phyloP scores from a whole-genome alignment of 179 eudicot genomes.

The Beta corolliflora region DNA sequence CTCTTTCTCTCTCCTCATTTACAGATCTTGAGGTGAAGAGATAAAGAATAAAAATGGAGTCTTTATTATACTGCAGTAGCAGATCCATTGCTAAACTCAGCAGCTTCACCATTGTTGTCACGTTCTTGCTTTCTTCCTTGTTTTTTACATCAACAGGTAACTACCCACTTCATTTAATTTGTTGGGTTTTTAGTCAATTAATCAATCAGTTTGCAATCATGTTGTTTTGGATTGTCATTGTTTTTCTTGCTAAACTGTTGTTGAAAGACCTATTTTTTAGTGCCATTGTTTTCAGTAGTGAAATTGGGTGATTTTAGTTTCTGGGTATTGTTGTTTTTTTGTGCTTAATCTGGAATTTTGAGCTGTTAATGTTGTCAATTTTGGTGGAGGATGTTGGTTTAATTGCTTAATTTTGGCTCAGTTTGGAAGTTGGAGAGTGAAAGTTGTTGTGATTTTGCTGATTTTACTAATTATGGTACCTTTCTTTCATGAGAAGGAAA shows the following conservation, averaged over 20 bases:
- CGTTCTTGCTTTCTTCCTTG: constrained; percentile 31
- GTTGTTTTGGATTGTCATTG: not conserved
- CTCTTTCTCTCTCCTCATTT: constrained; percentile 14
- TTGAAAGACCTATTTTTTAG: too few relatives aligned
- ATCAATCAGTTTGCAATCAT: not conserved
- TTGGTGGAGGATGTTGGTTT: constrained; percentile 2
- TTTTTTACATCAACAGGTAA: constrained; percentile 37
- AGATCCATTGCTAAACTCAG: constrained; percentile 30
- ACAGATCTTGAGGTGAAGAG: constrained; percentile 21
- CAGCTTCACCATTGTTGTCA: constrained; percentile 30
- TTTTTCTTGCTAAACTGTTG: not conserved
- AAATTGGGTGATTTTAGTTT: not conserved
- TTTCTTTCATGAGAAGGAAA: constrained; percentile 20
- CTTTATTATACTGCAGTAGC: constrained; percentile 10
- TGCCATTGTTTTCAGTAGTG: not conserved
- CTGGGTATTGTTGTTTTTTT: constrained; percentile 1
- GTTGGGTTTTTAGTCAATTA: too few relatives aligned
- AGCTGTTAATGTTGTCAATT: not conserved
- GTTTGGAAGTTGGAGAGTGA: not conserved
- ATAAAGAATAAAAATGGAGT: constrained; percentile 28
- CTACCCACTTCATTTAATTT: constrained; percentile 8
- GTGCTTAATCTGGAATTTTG: not conserved
- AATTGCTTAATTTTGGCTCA: not conserved
- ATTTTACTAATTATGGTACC: constrained; percentile 3
- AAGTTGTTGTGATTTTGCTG: constrained; percentile 5